These are phyloP conservation scores for Chloris gayana DNA, from an alignment of 176 grass and related monocot species.

Conservation along the genomic window DNA sequence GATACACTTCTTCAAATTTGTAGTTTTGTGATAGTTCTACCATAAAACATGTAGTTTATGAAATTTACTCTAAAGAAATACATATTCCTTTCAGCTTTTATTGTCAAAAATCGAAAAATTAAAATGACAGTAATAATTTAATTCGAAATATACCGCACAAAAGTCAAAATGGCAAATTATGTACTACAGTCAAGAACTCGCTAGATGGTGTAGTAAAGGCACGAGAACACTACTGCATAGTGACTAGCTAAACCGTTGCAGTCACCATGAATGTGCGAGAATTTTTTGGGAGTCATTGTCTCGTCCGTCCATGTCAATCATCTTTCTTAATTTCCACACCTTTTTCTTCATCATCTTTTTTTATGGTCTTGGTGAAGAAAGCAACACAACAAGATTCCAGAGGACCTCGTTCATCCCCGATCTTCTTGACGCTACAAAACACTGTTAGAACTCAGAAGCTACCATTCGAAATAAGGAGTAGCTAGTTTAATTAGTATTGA, in stretches of 20 bases:
- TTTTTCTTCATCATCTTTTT: background rate
- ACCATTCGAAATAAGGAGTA: too few species aligned
- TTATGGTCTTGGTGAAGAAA: background rate
- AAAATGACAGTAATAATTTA: too few species aligned
- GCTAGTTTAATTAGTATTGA: too few species aligned
- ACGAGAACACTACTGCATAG: background rate
- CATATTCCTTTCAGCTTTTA: too few species aligned
- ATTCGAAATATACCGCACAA: too few species aligned
- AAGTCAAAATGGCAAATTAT: background rate
- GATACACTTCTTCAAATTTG: too few species aligned
- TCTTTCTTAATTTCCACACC: background rate
- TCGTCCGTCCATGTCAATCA: background rate
- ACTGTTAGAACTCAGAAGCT: background rate
- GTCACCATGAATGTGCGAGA: constrained; percentile 4
- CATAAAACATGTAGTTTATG: too few species aligned
- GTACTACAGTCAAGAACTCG: background rate
- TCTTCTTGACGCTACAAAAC: background rate
- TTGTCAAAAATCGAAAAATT: too few species aligned
- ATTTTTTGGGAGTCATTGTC: background rate
- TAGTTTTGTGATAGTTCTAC: too few species aligned
- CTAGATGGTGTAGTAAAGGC: background rate
- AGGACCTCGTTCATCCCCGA: background rate
- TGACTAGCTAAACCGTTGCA: background rate
- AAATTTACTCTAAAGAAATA: too few species aligned
- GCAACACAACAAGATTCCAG: background rate